These are phyloP conservation scores for Tuber borchii DNA, from an alignment of 495 filamentous ascomycete species.

Conservation along the genomic window DNA sequence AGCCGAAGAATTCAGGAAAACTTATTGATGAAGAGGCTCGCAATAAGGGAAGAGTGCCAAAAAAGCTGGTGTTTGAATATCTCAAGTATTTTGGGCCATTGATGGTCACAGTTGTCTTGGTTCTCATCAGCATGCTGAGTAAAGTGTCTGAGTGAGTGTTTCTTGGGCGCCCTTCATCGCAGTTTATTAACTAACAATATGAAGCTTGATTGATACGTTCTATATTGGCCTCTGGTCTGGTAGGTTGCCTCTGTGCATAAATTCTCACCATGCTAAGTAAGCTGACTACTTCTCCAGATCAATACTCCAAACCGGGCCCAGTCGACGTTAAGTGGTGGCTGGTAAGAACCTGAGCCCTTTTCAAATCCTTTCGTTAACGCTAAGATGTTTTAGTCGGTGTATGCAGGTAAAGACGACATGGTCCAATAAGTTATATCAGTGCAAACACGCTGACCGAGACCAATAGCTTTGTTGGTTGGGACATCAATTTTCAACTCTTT, in stretches of 20 bases:
- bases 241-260: constrained; percentile 34
- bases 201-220: constrained; percentile 13
- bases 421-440: background rate
- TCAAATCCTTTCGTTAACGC: background rate
- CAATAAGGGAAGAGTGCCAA: constrained; percentile 19
- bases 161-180: background rate
- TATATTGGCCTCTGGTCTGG: constrained; percentile 32
- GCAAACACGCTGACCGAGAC: constrained; percentile 42
- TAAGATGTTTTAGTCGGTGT: constrained; percentile 43
- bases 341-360: background rate
- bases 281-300: constrained; percentile 27
- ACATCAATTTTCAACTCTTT: constrained; percentile 37
- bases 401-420: constrained; percentile 38
- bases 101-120: constrained; percentile 11
- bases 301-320: constrained; percentile 27
- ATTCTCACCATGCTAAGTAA: constrained; percentile 36
- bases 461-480: constrained; percentile 43
- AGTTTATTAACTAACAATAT: constrained; percentile 3
- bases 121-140: constrained; percentile 15
- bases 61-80: constrained; percentile 23
- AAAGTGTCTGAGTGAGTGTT: constrained; percentile 13
- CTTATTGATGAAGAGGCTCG: constrained; percentile 26
- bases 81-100: constrained; percentile 17
- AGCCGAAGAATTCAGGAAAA: constrained; percentile 14
- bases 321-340: background rate